A percentile compares a stretch with the other conserved stretches of the same genome.
Conservation (phyloP, 1,284 basidiomycete genomes). For the Boletus calvinii region DNA sequence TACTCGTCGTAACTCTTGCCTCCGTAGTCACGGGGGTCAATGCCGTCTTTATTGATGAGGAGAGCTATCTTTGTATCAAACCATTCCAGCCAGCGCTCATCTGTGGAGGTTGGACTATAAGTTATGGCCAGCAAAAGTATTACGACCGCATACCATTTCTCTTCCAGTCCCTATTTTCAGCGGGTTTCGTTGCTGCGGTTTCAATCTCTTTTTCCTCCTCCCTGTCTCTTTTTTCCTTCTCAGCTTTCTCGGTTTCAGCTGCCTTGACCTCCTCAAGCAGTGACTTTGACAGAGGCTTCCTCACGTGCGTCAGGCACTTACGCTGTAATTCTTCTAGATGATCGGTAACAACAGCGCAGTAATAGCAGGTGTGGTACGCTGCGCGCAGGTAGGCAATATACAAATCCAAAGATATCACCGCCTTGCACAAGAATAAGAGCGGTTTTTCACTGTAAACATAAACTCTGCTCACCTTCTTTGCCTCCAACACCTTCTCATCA, state of each 20-base stretch:
- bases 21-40: constrained; percentile 84
- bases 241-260: constrained; percentile 43
- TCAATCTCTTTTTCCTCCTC: constrained; percentile 37
- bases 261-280: constrained; percentile 56
- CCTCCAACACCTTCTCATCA: constrained; percentile 63
- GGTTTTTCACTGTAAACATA: constrained; percentile 15
- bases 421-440: constrained; percentile 42
- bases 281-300: constrained; percentile 65
- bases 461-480: constrained; percentile 58
- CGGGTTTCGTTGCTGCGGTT: constrained; percentile 17
- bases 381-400: constrained; percentile 82
- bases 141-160: constrained; percentile 54
- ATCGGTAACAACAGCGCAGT: constrained; percentile 89
- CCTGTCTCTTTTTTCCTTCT: constrained; percentile 38
- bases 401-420: constrained; percentile 76
- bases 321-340: constrained; percentile 92
- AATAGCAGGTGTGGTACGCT: constrained; percentile 91
- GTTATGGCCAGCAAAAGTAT: constrained; percentile 12
- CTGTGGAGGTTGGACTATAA: constrained; percentile 39
- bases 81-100: constrained; percentile 85
- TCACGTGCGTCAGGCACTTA: constrained; percentile 88
- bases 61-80: constrained; percentile 82
- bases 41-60: constrained; percentile 68
- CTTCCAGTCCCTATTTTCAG: constrained; percentile 60
- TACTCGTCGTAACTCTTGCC: constrained; percentile 89